phyloP scores from a whole-genome alignment of 2,329 filamentous ascomycete species.

The Pseudocercospora crystallina region DNA sequence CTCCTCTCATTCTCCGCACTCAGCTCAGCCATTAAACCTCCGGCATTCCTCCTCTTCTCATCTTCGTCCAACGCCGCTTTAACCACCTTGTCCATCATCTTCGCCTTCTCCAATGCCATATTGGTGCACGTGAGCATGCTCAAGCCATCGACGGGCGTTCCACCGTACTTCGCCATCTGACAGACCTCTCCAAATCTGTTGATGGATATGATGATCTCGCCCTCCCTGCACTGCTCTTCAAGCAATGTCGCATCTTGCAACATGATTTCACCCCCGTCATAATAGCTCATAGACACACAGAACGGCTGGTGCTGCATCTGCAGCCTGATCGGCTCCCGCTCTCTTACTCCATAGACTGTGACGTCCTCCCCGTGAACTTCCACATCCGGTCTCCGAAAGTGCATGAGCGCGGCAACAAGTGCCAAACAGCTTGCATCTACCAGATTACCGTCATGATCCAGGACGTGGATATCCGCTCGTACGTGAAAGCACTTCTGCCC shows the following conservation, averaged over 20 bases:
- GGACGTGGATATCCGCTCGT: conserved; percentile 85
- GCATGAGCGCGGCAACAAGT: conserved; percentile 81
- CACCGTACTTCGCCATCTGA: conserved; percentile 87
- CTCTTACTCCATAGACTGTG: conserved; percentile 78
- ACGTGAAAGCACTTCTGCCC: conserved; percentile 90
- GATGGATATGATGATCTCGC: conserved; percentile 76
- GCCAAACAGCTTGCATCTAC: conserved; percentile 84
- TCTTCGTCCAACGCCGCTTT: conserved; percentile 74
- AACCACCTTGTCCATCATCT: conserved; percentile 73
- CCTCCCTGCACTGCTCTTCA: conserved; percentile 74
- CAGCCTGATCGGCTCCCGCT: conserved; percentile 85
- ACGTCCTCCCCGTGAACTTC: conserved; percentile 80
- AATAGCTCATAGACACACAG: conserved; percentile 87
- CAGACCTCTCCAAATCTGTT: conserved; percentile 90
- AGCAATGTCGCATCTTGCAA: conserved; percentile 70
- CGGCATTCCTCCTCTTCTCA: conserved; percentile 72
- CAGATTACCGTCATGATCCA: conserved; percentile 87
- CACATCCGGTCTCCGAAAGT: conserved; percentile 89
- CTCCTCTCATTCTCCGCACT: conserved; percentile 73
- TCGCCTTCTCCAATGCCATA: conserved; percentile 73
- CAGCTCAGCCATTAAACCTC: conserved; percentile 75
- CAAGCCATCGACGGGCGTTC: conserved; percentile 76
- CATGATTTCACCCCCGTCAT: conserved; percentile 66
- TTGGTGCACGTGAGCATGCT: conserved; percentile 73
- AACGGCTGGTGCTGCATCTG: conserved; percentile 91